Evolutionary conservation across 345 rosid genomes (phyloP), one percentile per base, ranked within the genome.

Genomic region (Euphorbia pulcherrima): DNA sequence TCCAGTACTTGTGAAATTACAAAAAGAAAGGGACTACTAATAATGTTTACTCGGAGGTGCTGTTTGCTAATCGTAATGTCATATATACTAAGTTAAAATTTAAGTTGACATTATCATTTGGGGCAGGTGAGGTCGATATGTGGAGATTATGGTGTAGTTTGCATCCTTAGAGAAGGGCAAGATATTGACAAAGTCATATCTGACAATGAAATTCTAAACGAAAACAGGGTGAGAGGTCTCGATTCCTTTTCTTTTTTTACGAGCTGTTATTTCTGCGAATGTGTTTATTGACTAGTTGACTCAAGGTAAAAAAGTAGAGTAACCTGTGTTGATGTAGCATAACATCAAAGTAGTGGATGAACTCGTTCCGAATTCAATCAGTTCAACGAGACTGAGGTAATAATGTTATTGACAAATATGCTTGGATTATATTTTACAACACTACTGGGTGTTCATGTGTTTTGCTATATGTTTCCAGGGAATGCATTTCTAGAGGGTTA

Each of bases 81-180:
- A 33, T 33, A 7, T 3, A 33, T 33, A 33, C 37, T 33, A n/a
- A n/a, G n/a, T n/a, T n/a, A n/a, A n/a, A n/a, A n/a, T n/a, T n/a
- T n/a, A n/a, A 33, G 24, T 30, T 59, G 14, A n/a, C 4, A 2
- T 37, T 40, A 16, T 27, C 6, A 20, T 21, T 48, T 30, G 5
- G 72, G 72, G 58, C 77, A 90, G 97, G 88, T 86, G 20, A 82
- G 72, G 61, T 46, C 69, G 39, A 87, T 94, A 60, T 94, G 91
- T 79, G 68, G 75, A 64, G 90, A 91, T 56, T 89, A 79, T 72
- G 99, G 99, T 16, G 80, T 87, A 74, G 89, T 85, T 52, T 91
- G 96, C 87, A 91, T 94, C 41, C 88, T 86, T 27, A 80, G 97
- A 78, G 96, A 88, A 77, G 95, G 88, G 39, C 92, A 83, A 74